Evolutionary conservation across 495 filamentous ascomycete genomes (phyloP).

Genomic region (Hypoxylon lenormandii): DNA sequence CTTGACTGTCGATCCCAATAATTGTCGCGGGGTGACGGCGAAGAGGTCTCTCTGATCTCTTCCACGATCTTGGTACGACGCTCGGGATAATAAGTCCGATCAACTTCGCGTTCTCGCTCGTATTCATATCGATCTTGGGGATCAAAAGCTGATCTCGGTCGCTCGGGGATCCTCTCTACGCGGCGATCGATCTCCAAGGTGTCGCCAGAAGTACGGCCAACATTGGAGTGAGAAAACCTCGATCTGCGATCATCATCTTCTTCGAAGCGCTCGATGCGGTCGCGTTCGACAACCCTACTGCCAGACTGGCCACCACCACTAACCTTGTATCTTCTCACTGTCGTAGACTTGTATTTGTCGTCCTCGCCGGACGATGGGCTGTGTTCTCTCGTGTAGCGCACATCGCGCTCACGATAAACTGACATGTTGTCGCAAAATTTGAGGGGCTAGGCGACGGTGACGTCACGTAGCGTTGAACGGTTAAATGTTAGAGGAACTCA

Average conservation of each 20-base stretch:
- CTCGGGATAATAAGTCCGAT: conserved; percentile 53
- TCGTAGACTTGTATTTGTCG: conserved; percentile 62
- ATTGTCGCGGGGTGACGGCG: conserved; percentile 49
- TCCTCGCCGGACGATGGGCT: conserved; percentile 61
- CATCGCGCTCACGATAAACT: conserved; percentile 61
- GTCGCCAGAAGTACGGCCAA: conserved; percentile 53
- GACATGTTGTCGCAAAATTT: conserved; percentile 53
- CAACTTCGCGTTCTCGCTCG: conserved; percentile 70
- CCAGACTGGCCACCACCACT: conserved; percentile 42
- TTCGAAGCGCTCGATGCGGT: conserved; percentile 61
- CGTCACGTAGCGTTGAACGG: conserved; percentile 35
- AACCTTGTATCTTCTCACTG: conserved; percentile 69
- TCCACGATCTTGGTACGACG: conserved; percentile 54
- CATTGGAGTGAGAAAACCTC: conserved; percentile 54
- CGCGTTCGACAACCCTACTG: conserved; percentile 52
- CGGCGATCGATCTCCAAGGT: conserved; percentile 62
- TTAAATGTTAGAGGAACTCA: conserved; percentile 6
- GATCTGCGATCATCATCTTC: conserved; percentile 65
- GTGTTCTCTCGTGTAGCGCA: conserved; percentile 57
- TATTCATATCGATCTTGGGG: conserved; percentile 67
- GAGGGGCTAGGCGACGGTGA: conserved; percentile 35
- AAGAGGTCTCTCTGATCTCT: conserved; percentile 54
- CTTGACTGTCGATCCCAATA: conserved; percentile 57
- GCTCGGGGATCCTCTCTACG: conserved; percentile 60
- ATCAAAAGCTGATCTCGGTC: conserved; percentile 60